phyloP scores from a whole-genome alignment of 2,329 filamentous ascomycete genomes.

The Aspergillus novofumigatus region DNA sequence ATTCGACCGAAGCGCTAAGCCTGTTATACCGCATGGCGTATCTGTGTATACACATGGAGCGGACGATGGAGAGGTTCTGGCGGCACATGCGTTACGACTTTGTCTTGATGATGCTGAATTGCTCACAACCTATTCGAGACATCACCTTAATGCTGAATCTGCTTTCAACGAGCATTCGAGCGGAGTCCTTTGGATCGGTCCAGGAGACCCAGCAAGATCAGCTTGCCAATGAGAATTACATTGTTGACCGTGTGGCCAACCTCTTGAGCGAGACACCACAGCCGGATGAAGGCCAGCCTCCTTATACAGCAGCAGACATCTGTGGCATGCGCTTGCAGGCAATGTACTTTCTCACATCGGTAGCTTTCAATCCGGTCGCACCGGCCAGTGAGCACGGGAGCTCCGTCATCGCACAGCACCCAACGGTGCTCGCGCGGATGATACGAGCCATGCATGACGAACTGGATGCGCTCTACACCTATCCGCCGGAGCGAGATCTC shows the following conservation, averaged over 20 bases:
- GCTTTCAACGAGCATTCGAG: constrained; percentile 52
- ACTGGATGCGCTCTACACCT: constrained; percentile 57
- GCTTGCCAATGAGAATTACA: constrained; percentile 40
- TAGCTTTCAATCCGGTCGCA: constrained; percentile 47
- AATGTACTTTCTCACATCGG: constrained; percentile 38
- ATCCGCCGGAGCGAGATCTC: constrained; percentile 41
- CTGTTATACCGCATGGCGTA: constrained; percentile 52
- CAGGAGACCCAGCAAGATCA: constrained; percentile 36
- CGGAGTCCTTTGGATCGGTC: constrained; percentile 54
- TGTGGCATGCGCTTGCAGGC: constrained; percentile 43
- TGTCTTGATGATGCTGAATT: constrained; percentile 56
- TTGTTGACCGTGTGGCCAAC: constrained; percentile 55
- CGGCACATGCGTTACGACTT: constrained; percentile 53
- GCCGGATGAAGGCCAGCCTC: constrained; percentile 40
- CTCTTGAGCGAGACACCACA: constrained; percentile 53
- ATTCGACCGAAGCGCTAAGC: constrained; percentile 52
- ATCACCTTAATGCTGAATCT: constrained; percentile 53
- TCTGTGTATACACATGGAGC: constrained; percentile 42
- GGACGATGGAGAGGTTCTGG: constrained; percentile 51
- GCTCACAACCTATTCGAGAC: constrained; percentile 53
- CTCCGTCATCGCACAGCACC: constrained; percentile 63
- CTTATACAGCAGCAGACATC: constrained; percentile 37
- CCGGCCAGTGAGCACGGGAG: constrained; percentile 59
- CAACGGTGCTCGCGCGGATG: constrained; percentile 67
- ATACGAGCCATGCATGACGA: constrained; percentile 72